Conservation (phyloP, 78 protist genomes). For the Dictyostelium purpureum region DNA sequence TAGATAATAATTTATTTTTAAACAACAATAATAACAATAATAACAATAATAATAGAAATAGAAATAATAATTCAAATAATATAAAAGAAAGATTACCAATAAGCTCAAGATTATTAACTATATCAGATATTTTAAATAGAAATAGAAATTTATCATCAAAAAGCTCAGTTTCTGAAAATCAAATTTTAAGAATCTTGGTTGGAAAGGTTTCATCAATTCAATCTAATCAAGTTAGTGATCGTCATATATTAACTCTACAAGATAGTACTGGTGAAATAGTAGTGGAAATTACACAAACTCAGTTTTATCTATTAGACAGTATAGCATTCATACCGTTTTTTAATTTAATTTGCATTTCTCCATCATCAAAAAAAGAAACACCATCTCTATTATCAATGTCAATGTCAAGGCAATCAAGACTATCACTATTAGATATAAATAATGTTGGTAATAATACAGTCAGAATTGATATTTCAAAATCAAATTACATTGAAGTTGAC, state of each 20-base stretch:
- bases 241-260: background rate
- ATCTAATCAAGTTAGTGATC: background rate
- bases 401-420: background rate
- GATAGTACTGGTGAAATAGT: constrained; percentile 19
- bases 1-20: background rate
- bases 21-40: background rate
- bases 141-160: constrained; percentile 14
- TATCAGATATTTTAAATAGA: background rate
- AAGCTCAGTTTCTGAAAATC: background rate
- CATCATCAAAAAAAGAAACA: background rate
- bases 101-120: background rate
- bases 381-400: background rate
- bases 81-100: constrained; percentile 2
- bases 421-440: background rate
- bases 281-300: background rate
- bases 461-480: background rate
- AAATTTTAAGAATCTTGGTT: constrained; percentile 17
- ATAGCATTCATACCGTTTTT: constrained; percentile 29
- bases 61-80: background rate
- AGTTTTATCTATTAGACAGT: background rate
- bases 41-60: background rate
- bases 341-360: constrained; percentile 10
- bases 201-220: constrained; percentile 9
- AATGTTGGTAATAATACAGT: background rate
- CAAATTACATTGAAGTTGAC: constrained; percentile 43